A percentile compares a stretch with the other conserved stretches of the same genome.
Conservation (phyloP, 768 basidiomycete species). For the Rhodotorula toruloides region DNA sequence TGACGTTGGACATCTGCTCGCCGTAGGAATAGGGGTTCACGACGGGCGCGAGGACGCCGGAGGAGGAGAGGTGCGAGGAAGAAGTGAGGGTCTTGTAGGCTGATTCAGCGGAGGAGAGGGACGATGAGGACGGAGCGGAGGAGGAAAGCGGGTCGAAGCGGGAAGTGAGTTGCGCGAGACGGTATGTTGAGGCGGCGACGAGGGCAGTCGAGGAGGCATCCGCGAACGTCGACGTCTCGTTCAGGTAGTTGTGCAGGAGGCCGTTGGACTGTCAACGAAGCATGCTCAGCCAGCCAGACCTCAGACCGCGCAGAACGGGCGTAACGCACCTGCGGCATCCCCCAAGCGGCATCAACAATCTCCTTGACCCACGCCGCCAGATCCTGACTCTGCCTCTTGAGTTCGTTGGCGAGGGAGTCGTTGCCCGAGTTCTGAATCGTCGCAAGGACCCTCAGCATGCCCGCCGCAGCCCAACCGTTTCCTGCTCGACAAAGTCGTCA, state of each 20-base stretch:
- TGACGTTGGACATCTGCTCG: slow-evolving; percentile 45
- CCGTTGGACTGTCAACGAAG: slow-evolving; percentile 11
- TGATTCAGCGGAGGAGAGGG: slow-evolving; percentile 26
- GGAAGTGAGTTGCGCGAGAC: slow-evolving; percentile 54
- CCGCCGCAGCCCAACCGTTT: slow-evolving; percentile 83
- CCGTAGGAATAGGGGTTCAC: slow-evolving; percentile 27
- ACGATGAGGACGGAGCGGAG: background rate
- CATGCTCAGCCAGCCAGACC: background rate
- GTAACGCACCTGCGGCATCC: slow-evolving; percentile 14
- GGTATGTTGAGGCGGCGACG: slow-evolving; percentile 69
- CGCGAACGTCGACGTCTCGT: slow-evolving; percentile 58
- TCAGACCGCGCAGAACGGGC: background rate
- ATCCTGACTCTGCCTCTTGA: slow-evolving; percentile 41
- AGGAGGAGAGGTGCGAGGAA: slow-evolving; percentile 13
- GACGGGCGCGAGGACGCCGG: slow-evolving; percentile 22
- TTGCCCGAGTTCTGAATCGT: slow-evolving; percentile 61
- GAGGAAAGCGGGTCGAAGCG: background rate
- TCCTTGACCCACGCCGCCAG: slow-evolving; percentile 43
- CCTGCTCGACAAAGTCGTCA: background rate
- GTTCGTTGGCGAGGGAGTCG: slow-evolving; percentile 43
- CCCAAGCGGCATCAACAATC: slow-evolving; percentile 37
- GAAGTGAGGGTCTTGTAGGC: slow-evolving; percentile 36
- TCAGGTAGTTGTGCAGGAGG: slow-evolving; percentile 63
- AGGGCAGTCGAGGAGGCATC: slow-evolving; percentile 70
- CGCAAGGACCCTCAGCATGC: slow-evolving; percentile 74